These are phyloP conservation scores for Tripterygium wilfordii DNA, from an alignment of 177 flowering plant genomes.

Conservation along the genomic window DNA sequence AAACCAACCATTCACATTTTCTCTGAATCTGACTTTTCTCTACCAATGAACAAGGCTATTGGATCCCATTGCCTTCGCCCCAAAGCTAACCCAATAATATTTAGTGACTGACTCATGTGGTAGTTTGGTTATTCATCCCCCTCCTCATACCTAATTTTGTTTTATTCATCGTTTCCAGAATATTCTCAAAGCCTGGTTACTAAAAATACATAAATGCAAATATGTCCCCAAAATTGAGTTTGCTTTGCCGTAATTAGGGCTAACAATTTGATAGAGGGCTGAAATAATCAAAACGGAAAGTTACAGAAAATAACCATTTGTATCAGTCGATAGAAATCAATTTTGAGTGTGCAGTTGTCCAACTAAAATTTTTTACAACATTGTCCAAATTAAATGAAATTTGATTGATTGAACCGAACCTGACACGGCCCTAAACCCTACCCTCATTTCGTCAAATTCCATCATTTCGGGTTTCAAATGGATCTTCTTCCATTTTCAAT, in stretches of 20 bases:
- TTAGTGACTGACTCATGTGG: neutral
- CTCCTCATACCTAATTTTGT: conserved; percentile 11
- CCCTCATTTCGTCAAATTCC: too few species aligned
- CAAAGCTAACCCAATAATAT: conserved; percentile 8
- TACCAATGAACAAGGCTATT: conserved; percentile 1
- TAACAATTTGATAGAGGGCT: too few species aligned
- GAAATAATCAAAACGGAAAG: too few species aligned
- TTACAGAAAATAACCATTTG: too few species aligned
- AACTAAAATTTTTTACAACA: too few species aligned
- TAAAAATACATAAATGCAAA: neutral
- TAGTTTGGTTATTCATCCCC: conserved; percentile 9
- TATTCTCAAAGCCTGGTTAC: neutral
- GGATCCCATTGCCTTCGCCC: conserved; percentile 2
- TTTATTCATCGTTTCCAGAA: neutral
- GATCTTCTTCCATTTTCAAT: too few species aligned
- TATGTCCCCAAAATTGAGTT: neutral
- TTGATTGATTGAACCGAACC: too few species aligned
- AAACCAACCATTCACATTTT: neutral
- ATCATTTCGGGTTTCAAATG: too few species aligned
- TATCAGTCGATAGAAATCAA: too few species aligned
- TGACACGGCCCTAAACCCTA: too few species aligned
- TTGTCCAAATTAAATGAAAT: too few species aligned
- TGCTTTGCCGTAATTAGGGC: conserved; percentile 10
- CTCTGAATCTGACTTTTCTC: conserved; percentile 6
- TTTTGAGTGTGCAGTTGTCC: too few species aligned